A percentile compares a stretch with the other conserved stretches of the same genome.
Conservation (phyloP, 495 filamentous ascomycete genomes). For the Aspergillus campestris region DNA sequence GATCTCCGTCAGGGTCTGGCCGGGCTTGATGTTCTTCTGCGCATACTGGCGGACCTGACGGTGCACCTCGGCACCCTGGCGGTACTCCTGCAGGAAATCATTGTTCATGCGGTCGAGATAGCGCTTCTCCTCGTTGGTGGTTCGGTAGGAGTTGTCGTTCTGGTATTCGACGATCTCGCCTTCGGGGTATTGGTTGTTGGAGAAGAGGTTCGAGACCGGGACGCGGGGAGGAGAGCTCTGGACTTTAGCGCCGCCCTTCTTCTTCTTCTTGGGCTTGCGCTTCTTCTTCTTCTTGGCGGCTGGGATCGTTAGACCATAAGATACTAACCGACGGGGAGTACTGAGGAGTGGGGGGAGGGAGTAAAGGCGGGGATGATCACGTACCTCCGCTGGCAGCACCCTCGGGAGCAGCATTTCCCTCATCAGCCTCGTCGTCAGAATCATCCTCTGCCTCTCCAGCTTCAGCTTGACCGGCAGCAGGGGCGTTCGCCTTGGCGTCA, state of each 20-base stretch:
- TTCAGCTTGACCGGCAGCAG: conserved; percentile 29
- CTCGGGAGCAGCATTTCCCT: conserved; percentile 33
- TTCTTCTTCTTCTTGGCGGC: conserved; percentile 74
- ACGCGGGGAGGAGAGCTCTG: conserved; percentile 76
- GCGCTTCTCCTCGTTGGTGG: conserved; percentile 79
- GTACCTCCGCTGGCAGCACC: conserved; percentile 37
- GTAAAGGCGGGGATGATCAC: neutral
- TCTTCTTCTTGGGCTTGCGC: conserved; percentile 68
- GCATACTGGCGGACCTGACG: conserved; percentile 81
- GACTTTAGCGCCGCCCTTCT: conserved; percentile 53
- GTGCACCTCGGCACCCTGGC: conserved; percentile 79
- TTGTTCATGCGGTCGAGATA: conserved; percentile 76
- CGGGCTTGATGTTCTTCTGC: conserved; percentile 73
- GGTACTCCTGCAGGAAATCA: conserved; percentile 79
- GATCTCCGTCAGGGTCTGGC: conserved; percentile 70
- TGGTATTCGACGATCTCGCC: conserved; percentile 72
- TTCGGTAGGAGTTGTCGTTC: conserved; percentile 73
- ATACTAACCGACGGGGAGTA: too few relatives aligned
- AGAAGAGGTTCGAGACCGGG: conserved; percentile 66
- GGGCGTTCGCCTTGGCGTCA: conserved; percentile 31
- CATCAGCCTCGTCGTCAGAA: conserved; percentile 55
- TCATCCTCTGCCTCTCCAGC: conserved; percentile 52
- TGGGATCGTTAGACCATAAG: conserved; percentile 4
- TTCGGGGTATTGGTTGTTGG: conserved; percentile 62
- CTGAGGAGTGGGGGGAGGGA: neutral